phyloP scores from a whole-genome alignment of 2,329 filamentous ascomycete genomes.

The Achaetomium macrosporum region DNA sequence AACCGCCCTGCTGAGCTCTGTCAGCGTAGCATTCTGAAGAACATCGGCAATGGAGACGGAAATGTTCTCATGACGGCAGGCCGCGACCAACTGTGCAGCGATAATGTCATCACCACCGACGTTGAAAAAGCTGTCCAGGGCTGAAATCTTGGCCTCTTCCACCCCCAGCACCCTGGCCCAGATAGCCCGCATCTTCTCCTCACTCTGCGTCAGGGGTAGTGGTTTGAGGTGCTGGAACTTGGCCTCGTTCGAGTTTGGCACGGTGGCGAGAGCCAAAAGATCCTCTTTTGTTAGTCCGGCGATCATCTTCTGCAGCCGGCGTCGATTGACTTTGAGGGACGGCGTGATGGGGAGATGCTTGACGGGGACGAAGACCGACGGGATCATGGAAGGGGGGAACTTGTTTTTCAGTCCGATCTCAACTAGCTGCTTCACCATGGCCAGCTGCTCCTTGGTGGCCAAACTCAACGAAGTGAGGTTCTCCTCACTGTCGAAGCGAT shows the following conservation, averaged over 20 bases:
- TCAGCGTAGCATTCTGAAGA: slow-evolving; percentile 36
- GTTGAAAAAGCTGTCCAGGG: slow-evolving; percentile 40
- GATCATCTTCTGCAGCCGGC: slow-evolving; percentile 42
- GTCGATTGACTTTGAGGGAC: slow-evolving; percentile 46
- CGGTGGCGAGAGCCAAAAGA: slow-evolving; percentile 37
- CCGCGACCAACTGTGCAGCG: slow-evolving; percentile 39
- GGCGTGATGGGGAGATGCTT: slow-evolving; percentile 43
- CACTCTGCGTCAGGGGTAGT: slow-evolving; percentile 41
- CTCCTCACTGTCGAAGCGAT: slow-evolving; percentile 33
- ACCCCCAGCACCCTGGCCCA: slow-evolving; percentile 42
- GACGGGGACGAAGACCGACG: slow-evolving; percentile 44
- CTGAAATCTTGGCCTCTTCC: slow-evolving; percentile 36
- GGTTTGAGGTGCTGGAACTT: slow-evolving; percentile 37
- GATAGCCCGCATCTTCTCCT: slow-evolving; percentile 42
- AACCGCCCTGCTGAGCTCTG: slow-evolving; percentile 38
- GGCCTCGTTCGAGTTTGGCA: slow-evolving; percentile 34
- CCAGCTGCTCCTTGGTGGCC: slow-evolving; percentile 39
- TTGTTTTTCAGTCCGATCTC: slow-evolving; percentile 36
- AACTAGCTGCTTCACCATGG: slow-evolving; percentile 39
- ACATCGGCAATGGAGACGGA: slow-evolving; percentile 39
- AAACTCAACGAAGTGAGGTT: slow-evolving; percentile 35
- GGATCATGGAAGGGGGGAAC: slow-evolving; percentile 40
- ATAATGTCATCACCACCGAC: slow-evolving; percentile 43
- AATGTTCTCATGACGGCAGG: slow-evolving; percentile 40
- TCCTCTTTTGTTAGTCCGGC: slow-evolving; percentile 38